A percentile compares a stretch with the other conserved stretches of the same genome.
phyloP scores from a whole-genome alignment of 2,329 filamentous ascomycete species.

The Fusarium praegraminearum region DNA sequence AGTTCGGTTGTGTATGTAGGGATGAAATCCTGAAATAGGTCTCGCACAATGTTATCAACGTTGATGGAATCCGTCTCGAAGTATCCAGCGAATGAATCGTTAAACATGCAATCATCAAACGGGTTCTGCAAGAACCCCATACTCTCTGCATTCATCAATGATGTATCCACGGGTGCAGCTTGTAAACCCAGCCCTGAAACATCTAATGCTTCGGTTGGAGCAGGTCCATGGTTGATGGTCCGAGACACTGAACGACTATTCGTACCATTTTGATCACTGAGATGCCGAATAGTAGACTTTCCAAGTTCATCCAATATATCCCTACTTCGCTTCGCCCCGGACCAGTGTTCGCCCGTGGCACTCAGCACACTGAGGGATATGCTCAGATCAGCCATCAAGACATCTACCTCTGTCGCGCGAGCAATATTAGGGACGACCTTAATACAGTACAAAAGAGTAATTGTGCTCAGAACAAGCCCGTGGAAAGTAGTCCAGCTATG shows the following conservation, averaged over 20 bases:
- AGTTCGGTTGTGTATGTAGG: conserved; percentile 41
- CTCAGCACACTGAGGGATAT: conserved; percentile 61
- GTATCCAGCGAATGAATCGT: conserved; percentile 47
- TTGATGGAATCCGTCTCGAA: conserved; percentile 48
- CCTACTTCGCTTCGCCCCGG: conserved; percentile 60
- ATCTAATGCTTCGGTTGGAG: conserved; percentile 11
- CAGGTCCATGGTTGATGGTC: neutral
- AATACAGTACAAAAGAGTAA: conserved; percentile 65
- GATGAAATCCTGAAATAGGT: conserved; percentile 55
- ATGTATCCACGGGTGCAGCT: neutral
- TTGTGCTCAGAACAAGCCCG: conserved; percentile 59
- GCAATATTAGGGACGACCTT: conserved; percentile 59
- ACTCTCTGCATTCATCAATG: neutral
- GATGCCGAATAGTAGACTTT: conserved; percentile 48
- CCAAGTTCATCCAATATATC: conserved; percentile 59
- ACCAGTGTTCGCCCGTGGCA: conserved; percentile 65
- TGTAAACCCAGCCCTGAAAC: conserved; percentile 6
- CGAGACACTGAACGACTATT: neutral
- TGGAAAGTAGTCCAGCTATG: conserved; percentile 64
- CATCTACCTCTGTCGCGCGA: conserved; percentile 52
- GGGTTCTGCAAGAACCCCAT: conserved; percentile 35
- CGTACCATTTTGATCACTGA: conserved; percentile 30
- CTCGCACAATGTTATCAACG: conserved; percentile 51
- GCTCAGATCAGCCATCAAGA: conserved; percentile 57
- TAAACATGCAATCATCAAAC: conserved; percentile 45